Percentiles rank a stretch among this genome's conserved stretches.
These are phyloP conservation scores for Aspergillus versicolor DNA, from an alignment of 2,329 filamentous ascomycete species.

Conservation along the genomic window DNA sequence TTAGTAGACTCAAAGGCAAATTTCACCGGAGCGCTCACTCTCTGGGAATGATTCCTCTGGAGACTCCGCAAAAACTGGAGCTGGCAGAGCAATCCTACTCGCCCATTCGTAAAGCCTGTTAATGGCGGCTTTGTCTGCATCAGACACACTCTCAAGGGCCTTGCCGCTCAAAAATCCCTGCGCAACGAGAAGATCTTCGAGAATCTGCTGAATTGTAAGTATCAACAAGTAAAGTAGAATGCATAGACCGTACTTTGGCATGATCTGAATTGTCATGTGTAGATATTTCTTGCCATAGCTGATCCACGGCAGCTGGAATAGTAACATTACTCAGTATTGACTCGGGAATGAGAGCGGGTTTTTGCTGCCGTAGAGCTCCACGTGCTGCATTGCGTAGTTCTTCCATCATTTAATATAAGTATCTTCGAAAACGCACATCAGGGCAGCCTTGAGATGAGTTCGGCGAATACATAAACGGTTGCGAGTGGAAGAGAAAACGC, in stretches of 20 bases:
- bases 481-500: background rate
- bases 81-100: constrained; percentile 30
- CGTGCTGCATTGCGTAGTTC: constrained; percentile 28
- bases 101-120: constrained; percentile 35
- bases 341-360: constrained; percentile 8
- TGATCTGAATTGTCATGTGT: constrained; percentile 19
- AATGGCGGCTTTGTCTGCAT: constrained; percentile 24
- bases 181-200: constrained; percentile 32
- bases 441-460: background rate
- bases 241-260: constrained; percentile 21
- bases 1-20: background rate
- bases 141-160: constrained; percentile 16
- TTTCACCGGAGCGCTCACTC: constrained; percentile 8
- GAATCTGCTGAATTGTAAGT: constrained; percentile 24
- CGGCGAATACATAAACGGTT: background rate
- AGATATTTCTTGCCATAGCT: constrained; percentile 34
- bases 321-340: constrained; percentile 7
- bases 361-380: constrained; percentile 20
- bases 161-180: constrained; percentile 24
- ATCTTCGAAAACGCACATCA: background rate
- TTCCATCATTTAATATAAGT: constrained; percentile 20
- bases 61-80: constrained; percentile 29
- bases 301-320: constrained; percentile 17
- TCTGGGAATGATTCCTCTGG: constrained; percentile 24
- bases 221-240: background rate